Percentiles rank a stretch among this genome's conserved stretches.
Conservation (phyloP, 2,329 filamentous ascomycete species). For the Ophiostoma fasciatum region DNA sequence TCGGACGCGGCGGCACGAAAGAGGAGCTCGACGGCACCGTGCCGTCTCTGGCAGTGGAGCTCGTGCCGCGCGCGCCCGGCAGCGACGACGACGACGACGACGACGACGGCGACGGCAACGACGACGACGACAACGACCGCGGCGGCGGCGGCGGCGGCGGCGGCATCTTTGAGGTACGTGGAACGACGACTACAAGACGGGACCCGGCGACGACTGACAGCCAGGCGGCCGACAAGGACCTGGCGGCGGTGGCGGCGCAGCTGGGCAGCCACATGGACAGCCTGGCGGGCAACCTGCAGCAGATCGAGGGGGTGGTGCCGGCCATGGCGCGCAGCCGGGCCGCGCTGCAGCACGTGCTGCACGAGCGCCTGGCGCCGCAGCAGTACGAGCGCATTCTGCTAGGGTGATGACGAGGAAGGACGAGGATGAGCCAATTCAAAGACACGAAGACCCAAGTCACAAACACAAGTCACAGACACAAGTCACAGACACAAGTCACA, state of each 20-base stretch:
- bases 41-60: constrained; percentile 1
- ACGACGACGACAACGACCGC: not conserved
- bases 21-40: not conserved
- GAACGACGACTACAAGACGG: too few species aligned
- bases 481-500: too few species aligned
- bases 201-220: too few species aligned
- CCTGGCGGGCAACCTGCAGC: constrained; percentile 36
- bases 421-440: too few species aligned
- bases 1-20: not conserved
- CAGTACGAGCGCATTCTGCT: constrained; percentile 34
- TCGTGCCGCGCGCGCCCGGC: constrained; percentile 1
- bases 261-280: constrained; percentile 41
- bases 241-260: constrained; percentile 31
- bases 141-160: too few species aligned
- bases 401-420: too few species aligned
- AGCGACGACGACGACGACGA: not conserved
- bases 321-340: constrained; percentile 33
- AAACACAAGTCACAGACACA: too few species aligned
- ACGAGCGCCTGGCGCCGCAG: constrained; percentile 27
- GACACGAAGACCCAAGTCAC: too few species aligned
- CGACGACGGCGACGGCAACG: not conserved
- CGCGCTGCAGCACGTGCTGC: constrained; percentile 32
- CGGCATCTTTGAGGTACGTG: too few species aligned
- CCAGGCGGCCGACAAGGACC: constrained; percentile 22
- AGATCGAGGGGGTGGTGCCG: constrained; percentile 36